Percentiles rank a stretch among this genome's conserved stretches.
Conservation (phyloP, 805 yeast species). For the Metschnikowia picachoensis region DNA sequence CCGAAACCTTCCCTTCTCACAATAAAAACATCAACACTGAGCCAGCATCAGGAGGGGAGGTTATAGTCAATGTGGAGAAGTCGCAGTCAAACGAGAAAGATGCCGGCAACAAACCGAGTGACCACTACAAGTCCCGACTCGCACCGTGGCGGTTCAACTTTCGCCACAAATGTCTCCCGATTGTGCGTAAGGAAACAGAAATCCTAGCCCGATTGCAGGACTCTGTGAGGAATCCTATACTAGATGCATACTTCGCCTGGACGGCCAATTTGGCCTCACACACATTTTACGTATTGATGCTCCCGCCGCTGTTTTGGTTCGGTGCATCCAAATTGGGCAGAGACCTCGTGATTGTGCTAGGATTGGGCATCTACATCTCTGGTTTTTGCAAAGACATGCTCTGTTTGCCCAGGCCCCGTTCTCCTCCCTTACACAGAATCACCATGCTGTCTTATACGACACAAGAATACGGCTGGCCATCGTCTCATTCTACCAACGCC, state of each 20-base stretch:
- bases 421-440: constrained; percentile 88
- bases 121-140: constrained; percentile 59
- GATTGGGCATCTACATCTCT: constrained; percentile 66
- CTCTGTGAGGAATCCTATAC: constrained; percentile 40
- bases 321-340: constrained; percentile 58
- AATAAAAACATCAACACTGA: neutral
- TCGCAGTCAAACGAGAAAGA: constrained; percentile 33
- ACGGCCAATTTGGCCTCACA: constrained; percentile 90
- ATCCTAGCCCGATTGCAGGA: constrained; percentile 56
- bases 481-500: constrained; percentile 93
- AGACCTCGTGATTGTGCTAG: constrained; percentile 56
- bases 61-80: neutral
- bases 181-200: constrained; percentile 62
- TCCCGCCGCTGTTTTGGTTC: constrained; percentile 83
- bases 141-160: constrained; percentile 50
- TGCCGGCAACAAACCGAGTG: constrained; percentile 69
- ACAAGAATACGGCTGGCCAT: constrained; percentile 92
- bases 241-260: constrained; percentile 79
- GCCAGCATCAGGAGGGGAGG: neutral
- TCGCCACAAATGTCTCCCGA: constrained; percentile 52
- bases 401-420: constrained; percentile 87
- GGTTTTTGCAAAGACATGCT: constrained; percentile 80
- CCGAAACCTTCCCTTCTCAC: too few relatives aligned
- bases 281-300: constrained; percentile 84
- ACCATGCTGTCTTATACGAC: constrained; percentile 90